A percentile compares a stretch with the other conserved stretches of the same genome.
phyloP scores from a whole-genome alignment of 2,329 filamentous ascomycete genomes.

The Arthrinium puccinioides region DNA sequence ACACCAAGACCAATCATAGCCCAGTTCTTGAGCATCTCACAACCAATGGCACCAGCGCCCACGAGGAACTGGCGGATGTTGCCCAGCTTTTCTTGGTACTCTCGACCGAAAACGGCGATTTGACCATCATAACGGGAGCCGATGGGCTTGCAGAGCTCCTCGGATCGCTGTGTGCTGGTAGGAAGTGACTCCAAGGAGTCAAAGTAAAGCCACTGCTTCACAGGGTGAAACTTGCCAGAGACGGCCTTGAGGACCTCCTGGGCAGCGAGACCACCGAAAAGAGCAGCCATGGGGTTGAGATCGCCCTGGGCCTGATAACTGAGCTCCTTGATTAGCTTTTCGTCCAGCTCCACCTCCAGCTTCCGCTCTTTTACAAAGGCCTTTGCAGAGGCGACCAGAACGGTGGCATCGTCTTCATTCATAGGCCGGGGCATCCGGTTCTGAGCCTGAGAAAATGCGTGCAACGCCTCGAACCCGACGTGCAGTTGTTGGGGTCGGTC shows the following conservation, averaged over 20 bases:
- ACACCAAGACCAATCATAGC: constrained; percentile 94
- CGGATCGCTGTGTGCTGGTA: constrained; percentile 63
- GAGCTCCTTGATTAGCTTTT: constrained; percentile 87
- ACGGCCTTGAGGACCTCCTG: constrained; percentile 96
- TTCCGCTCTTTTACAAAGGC: constrained; percentile 68
- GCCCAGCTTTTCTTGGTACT: constrained; percentile 88
- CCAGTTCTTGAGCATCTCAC: constrained; percentile 99
- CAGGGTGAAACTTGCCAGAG: constrained; percentile 95
- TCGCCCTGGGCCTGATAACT: constrained; percentile 93
- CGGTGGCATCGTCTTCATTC: constrained; percentile 74
- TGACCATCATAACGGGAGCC: constrained; percentile 92
- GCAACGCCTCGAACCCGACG: constrained; percentile 84
- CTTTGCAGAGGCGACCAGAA: constrained; percentile 70
- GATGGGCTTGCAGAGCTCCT: constrained; percentile 80
- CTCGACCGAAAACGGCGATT: constrained; percentile 88
- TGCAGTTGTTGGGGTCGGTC: constrained; percentile 91
- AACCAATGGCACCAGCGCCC: constrained; percentile 93
- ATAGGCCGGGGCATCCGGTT: constrained; percentile 74
- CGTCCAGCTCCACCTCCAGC: constrained; percentile 76
- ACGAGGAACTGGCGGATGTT: constrained; percentile 92
- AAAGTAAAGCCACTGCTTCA: constrained; percentile 94
- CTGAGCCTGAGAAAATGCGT: constrained; percentile 72
- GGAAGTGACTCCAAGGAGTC: constrained; percentile 96
- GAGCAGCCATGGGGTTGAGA: constrained; percentile 83
- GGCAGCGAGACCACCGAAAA: constrained; percentile 88